Evolutionary conservation across 75 land plant species (phyloP).

Genomic region (Ceratopteris richardii): DNA sequence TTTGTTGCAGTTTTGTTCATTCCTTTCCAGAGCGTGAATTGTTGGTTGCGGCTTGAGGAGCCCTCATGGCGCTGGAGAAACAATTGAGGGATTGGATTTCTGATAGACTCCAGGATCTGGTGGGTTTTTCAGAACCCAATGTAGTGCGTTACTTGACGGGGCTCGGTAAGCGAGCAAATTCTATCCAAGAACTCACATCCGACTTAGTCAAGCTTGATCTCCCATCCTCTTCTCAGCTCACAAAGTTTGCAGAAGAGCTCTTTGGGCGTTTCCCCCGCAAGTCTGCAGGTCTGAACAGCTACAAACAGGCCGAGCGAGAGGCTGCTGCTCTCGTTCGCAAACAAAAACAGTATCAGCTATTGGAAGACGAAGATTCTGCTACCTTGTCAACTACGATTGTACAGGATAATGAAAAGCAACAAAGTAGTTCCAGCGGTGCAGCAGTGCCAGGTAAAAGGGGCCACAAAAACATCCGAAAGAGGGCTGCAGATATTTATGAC

Average conservation of each 20-base stretch:
- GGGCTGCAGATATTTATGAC: constrained; percentile 32
- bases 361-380: constrained; percentile 66
- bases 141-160: constrained; percentile 61
- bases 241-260: constrained; percentile 57
- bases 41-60: too few relatives aligned
- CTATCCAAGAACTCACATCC: constrained; percentile 36
- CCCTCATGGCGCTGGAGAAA: constrained; percentile 58
- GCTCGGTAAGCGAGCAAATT: constrained; percentile 58
- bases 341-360: constrained; percentile 46
- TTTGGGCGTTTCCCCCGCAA: constrained; percentile 56
- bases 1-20: too few relatives aligned
- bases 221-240: constrained; percentile 41
- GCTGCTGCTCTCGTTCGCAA: constrained; percentile 63
- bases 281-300: constrained; percentile 40
- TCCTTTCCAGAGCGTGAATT: too few relatives aligned
- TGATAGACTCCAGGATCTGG: constrained; percentile 50
- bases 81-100: constrained; percentile 71
- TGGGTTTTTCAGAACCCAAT: constrained; percentile 56
- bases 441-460: constrained; percentile 14
- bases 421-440: neutral
- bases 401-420: neutral
- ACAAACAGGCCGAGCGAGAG: constrained; percentile 74
- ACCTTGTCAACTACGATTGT: constrained; percentile 7
- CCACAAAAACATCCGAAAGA: constrained; percentile 60
- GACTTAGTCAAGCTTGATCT: constrained; percentile 42